Evolutionary conservation across 805 yeast species (phyloP).

Genomic region (Barnettozyma pratensis): DNA sequence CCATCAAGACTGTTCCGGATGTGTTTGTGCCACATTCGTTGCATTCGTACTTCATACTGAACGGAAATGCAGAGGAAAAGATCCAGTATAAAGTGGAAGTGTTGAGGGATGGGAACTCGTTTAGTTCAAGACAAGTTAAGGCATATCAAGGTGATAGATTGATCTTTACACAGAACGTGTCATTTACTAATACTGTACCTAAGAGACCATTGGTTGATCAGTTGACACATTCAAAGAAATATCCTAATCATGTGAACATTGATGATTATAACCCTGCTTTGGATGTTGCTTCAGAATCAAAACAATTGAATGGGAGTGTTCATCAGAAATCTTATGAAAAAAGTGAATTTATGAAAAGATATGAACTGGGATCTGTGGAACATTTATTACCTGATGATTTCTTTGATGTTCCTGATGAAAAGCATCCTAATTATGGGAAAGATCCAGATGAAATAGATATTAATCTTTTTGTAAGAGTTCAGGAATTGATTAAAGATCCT

Average conservation of each 20-base stretch:
- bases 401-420: slow-evolving; percentile 19
- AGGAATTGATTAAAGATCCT: slow-evolving; percentile 16
- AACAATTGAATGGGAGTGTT: background rate
- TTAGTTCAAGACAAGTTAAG: slow-evolving; percentile 46
- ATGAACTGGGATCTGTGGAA: slow-evolving; percentile 24
- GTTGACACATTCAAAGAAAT: slow-evolving; percentile 14
- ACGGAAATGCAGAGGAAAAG: slow-evolving; percentile 43
- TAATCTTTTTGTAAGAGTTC: slow-evolving; percentile 13
- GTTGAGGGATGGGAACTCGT: slow-evolving; percentile 48
- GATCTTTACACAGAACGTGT: slow-evolving; percentile 47
- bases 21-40: slow-evolving; percentile 51
- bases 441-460: slow-evolving; percentile 18
- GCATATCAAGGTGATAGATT: slow-evolving; percentile 49
- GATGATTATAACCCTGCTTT: slow-evolving; percentile 12
- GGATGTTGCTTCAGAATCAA: slow-evolving; percentile 9
- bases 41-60: slow-evolving; percentile 56
- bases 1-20: slow-evolving; percentile 44
- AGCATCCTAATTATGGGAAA: slow-evolving; percentile 12
- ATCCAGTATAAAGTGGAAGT: slow-evolving; percentile 50
- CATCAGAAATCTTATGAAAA: background rate
- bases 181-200: slow-evolving; percentile 15
- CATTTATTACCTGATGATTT: slow-evolving; percentile 33
- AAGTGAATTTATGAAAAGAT: slow-evolving; percentile 2
- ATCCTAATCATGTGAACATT: slow-evolving; percentile 12
- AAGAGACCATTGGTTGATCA: slow-evolving; percentile 7